Percentiles rank a stretch among this genome's conserved stretches.
Conservation (phyloP, 768 basidiomycete species). For the Krasilnikovozyma curviuscula region DNA sequence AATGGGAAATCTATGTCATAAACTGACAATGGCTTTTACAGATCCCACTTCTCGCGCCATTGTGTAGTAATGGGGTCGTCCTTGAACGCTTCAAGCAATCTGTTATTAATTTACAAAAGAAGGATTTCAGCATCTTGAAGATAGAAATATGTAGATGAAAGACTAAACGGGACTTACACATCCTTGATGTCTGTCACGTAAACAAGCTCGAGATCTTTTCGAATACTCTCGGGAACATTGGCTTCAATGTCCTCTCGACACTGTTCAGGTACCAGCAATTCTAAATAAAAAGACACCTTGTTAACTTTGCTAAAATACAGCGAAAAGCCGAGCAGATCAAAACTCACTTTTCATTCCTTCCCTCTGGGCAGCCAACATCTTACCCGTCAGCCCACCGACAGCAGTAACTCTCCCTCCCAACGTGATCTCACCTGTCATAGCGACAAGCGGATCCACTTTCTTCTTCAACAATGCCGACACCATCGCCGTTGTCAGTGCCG, state of each 20-base stretch:
- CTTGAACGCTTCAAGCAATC: too few species aligned
- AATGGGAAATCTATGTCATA: too few species aligned
- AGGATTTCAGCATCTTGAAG: too few species aligned
- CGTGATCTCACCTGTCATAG: slow-evolving; percentile 97
- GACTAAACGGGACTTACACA: too few species aligned
- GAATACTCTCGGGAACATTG: slow-evolving; percentile 89
- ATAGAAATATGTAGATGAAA: too few species aligned
- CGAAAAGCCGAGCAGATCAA: not conserved
- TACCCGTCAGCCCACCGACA: slow-evolving; percentile 88
- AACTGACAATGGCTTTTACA: too few species aligned
- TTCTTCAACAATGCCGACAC: slow-evolving; percentile 80
- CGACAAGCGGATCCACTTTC: slow-evolving; percentile 66
- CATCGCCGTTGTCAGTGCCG: slow-evolving; percentile 75
- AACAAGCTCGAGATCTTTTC: slow-evolving; percentile 81
- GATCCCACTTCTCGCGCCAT: too few species aligned
- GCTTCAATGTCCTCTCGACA: slow-evolving; percentile 90
- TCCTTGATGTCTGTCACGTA: slow-evolving; percentile 87
- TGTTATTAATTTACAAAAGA: too few species aligned
- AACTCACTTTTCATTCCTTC: slow-evolving; percentile 70
- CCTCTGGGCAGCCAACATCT: slow-evolving; percentile 88
- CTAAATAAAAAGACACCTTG: slow-evolving; percentile 9
- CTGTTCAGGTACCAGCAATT: slow-evolving; percentile 33
- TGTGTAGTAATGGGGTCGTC: too few species aligned
- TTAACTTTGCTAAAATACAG: not conserved
- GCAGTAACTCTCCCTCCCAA: slow-evolving; percentile 89